Base-by-base conservation (phyloP, 208 protist species). In the Trypanosoma scelopori region DNA sequence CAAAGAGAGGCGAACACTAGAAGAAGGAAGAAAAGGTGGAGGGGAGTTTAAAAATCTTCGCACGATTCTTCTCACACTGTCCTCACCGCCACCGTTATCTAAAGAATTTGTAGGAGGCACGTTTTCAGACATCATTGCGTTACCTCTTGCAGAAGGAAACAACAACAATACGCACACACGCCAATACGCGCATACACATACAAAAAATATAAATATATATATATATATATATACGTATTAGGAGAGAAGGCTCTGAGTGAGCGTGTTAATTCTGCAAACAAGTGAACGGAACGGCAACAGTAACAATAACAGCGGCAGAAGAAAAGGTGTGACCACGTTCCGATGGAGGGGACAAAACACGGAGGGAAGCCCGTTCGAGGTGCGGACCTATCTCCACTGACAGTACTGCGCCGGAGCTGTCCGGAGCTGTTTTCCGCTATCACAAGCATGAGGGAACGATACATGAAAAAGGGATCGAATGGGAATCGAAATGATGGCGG, bases 331-430 rank as follows among this genome's bases (percentile, higher is more conserved):
- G n/a, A 2, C 16, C 16, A 37, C 2, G n/a, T 37, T 16, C 23
- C 15, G 22, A 66, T 51, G 61, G 49, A 66, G 27, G 61, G 50
- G 16, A n/a, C 35, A 50, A 58, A 66, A 20, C 23, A 49, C 25
- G 28, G 25, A 22, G 37, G 39, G 39, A 66, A 58, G 23, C 3
- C 30, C 16, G 6, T n/a, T 28, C 5, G 25, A n/a, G 42, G 30
- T 22, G 37, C 28, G 51, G 41, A 60, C 18, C 11, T 42, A 12
- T 60, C 52, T 18, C 27, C 51, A 1, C 41, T 69, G 15, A n/a
- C 51, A 5, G 5, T 60, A 6, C 28, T 69, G 23, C 53, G 30
- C 22, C 41, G 42, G 0, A 45, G 43, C 16, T 55, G 18, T 27
- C 63, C 53, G 9, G 43, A 53, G 16, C 42, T 69, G 7, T 32